A percentile compares a stretch with the other conserved stretches of the same genome.
Conservation (phyloP, 2,329 filamentous ascomycete genomes). For the Chaetomium olivaceum region DNA sequence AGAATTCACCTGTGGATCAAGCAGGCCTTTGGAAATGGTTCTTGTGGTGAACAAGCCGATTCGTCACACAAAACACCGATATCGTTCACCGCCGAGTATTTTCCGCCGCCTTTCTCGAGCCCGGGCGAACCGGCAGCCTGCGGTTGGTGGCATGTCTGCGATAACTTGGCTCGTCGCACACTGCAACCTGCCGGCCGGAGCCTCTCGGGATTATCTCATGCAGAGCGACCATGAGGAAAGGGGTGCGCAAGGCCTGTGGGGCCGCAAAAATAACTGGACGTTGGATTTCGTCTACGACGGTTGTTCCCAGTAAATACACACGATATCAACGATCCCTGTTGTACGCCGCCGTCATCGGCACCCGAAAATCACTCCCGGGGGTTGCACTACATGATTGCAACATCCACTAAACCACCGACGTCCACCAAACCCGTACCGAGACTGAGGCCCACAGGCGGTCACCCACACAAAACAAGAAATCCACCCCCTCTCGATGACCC, state of each 20-base stretch:
- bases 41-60: too few relatives aligned
- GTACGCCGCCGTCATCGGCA: not conserved
- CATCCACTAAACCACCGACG: not conserved
- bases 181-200: slow-evolving; percentile 8
- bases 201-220: not conserved
- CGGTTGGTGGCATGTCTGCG: slow-evolving; percentile 8
- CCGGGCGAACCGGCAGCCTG: not conserved
- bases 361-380: not conserved
- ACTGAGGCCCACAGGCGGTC: not conserved
- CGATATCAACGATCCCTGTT: not conserved
- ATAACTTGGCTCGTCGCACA: slow-evolving; percentile 8
- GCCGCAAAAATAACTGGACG: not conserved
- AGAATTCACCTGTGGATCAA: too few relatives aligned
- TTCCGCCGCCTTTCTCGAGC: not conserved
- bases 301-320: not conserved
- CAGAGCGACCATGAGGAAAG: slow-evolving; percentile 1
- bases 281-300: not conserved
- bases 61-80: not conserved
- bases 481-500: not conserved
- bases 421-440: not conserved
- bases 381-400: not conserved
- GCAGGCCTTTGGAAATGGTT: too few relatives aligned
- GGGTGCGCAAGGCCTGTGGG: not conserved
- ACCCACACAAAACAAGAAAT: not conserved
- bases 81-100: not conserved